phyloP scores from a whole-genome alignment of 305 asterid species.

The Rubia tinctorum region DNA sequence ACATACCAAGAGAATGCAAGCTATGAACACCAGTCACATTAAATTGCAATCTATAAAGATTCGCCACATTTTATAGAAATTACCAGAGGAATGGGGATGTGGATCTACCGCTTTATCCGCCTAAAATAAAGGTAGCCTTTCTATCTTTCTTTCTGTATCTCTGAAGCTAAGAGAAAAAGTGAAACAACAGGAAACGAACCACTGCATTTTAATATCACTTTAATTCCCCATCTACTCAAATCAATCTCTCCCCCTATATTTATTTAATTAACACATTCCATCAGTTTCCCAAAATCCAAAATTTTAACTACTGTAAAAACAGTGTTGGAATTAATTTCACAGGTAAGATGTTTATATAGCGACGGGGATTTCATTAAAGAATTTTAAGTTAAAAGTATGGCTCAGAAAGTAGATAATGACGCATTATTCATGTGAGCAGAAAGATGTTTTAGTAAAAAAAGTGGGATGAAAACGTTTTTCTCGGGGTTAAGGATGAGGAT shows the following conservation, averaged over 20 bases:
- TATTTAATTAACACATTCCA: neutral
- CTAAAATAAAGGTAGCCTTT: slow-evolving; percentile 33
- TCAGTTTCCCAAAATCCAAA: neutral
- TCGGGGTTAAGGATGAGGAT: neutral
- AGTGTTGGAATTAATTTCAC: too few species aligned
- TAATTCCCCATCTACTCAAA: neutral
- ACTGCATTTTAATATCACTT: neutral
- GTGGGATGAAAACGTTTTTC: neutral
- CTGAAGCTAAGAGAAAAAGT: slow-evolving; percentile 14
- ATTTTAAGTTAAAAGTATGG: too few species aligned
- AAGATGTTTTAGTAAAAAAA: neutral
- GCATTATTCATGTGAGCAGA: neutral
- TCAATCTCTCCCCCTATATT: neutral
- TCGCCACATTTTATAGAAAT: neutral
- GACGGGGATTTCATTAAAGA: too few species aligned
- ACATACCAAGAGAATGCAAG: too few species aligned
- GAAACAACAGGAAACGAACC: slow-evolving; percentile 2
- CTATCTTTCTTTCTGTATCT: slow-evolving; percentile 8
- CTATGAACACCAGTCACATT: too few species aligned
- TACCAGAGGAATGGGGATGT: slow-evolving; percentile 29
- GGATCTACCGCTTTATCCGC: slow-evolving; percentile 35
- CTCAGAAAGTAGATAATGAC: too few species aligned
- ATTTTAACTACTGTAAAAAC: too few species aligned
- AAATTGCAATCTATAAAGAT: neutral
- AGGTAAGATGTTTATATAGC: too few species aligned